Conservation (phyloP, 768 basidiomycete species). For the Macrolepiota dolichaula region DNA sequence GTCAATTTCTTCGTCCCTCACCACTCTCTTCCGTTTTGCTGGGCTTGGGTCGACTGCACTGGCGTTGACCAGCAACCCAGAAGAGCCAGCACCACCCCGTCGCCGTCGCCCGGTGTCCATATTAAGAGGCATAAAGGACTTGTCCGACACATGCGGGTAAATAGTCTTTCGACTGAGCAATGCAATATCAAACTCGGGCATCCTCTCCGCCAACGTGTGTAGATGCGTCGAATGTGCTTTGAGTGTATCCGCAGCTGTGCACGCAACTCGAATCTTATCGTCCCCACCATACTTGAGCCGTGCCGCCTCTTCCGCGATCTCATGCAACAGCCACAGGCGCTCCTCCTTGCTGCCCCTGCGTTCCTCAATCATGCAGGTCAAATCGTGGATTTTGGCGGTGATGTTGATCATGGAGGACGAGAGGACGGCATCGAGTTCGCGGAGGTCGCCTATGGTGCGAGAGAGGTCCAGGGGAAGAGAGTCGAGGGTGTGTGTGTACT, state of each 20-base stretch:
- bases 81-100: slow-evolving; percentile 50
- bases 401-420: slow-evolving; percentile 83
- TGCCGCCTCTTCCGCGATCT: slow-evolving; percentile 92
- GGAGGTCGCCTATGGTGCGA: slow-evolving; percentile 90
- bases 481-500: slow-evolving; percentile 91
- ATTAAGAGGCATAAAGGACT: slow-evolving; percentile 60
- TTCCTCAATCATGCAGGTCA: slow-evolving; percentile 76
- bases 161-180: slow-evolving; percentile 59
- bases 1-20: slow-evolving; percentile 66
- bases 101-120: slow-evolving; percentile 66
- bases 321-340: slow-evolving; percentile 81
- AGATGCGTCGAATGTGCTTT: slow-evolving; percentile 62
- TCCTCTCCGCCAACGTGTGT: slow-evolving; percentile 52
- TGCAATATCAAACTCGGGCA: slow-evolving; percentile 62
- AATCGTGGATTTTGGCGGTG: slow-evolving; percentile 70
- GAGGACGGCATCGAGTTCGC: slow-evolving; percentile 97
- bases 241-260: slow-evolving; percentile 86
- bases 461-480: slow-evolving; percentile 93
- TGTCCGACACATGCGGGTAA: slow-evolving; percentile 73
- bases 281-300: slow-evolving; percentile 92
- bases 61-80: slow-evolving; percentile 35
- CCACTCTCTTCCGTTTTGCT: slow-evolving; percentile 56
- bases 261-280: slow-evolving; percentile 96
- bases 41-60: slow-evolving; percentile 59
- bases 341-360: slow-evolving; percentile 58